Percentiles rank a stretch among this genome's conserved stretches.
Evolutionary conservation across 257 asterid genomes (phyloP).

Genomic region (Solanum chiquidenum): DNA sequence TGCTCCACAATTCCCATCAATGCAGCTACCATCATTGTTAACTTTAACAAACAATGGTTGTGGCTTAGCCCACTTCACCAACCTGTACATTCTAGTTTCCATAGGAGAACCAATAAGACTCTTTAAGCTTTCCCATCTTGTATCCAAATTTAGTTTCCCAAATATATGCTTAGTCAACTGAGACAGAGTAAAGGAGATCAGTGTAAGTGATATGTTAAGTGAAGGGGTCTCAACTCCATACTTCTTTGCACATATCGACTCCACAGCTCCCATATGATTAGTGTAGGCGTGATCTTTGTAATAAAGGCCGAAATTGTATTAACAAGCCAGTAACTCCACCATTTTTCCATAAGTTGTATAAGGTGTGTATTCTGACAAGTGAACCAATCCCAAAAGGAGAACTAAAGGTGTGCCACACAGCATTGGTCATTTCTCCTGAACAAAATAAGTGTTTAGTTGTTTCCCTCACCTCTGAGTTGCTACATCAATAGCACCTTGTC

Average conservation of each 20-base stretch:
- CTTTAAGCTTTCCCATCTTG: not conserved
- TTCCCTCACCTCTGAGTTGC: not conserved
- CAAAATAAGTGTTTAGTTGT: not conserved
- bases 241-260: not conserved
- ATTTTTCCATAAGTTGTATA: not conserved
- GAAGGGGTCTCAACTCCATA: not conserved
- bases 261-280: not conserved
- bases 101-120: not conserved
- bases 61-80: not conserved
- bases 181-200: not conserved
- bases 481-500: not conserved
- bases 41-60: not conserved
- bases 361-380: not conserved
- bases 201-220: not conserved
- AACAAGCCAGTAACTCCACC: not conserved
- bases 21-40: not conserved
- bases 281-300: not conserved
- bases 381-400: not conserved
- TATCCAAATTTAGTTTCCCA: not conserved
- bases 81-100: not conserved
- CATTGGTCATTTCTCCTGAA: not conserved
- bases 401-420: not conserved
- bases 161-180: not conserved
- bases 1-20: not conserved
- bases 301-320: not conserved